Percentiles rank a stretch among this genome's conserved stretches.
Evolutionary conservation across 2,329 filamentous ascomycete species (phyloP).

Genomic region (Chaetomium olivaceum): DNA sequence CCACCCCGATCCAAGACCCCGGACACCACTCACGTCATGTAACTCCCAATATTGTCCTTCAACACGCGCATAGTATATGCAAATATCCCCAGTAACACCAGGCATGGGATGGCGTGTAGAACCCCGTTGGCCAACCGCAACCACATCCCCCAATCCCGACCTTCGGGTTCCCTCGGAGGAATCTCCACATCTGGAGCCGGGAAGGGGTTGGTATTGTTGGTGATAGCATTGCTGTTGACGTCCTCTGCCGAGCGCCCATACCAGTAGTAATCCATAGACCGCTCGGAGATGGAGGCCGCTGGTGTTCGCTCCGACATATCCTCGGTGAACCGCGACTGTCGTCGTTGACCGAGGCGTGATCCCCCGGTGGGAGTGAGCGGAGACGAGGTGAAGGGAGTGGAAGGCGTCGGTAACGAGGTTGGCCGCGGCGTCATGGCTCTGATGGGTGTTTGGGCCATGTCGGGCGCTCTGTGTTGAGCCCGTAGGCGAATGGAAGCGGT

Average conservation of each 20-base stretch:
- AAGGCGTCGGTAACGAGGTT: background rate
- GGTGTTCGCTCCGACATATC: conserved; percentile 37
- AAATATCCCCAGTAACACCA: conserved; percentile 29
- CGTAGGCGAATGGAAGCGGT: background rate
- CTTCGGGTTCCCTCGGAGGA: background rate
- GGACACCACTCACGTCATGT: conserved; percentile 19
- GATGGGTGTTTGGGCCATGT: conserved; percentile 11
- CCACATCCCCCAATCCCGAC: background rate
- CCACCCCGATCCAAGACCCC: too few species aligned
- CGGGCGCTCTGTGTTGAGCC: background rate
- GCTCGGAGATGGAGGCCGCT: conserved; percentile 33
- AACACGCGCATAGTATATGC: conserved; percentile 20
- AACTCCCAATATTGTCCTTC: conserved; percentile 6
- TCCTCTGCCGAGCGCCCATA: conserved; percentile 16
- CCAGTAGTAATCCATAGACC: conserved; percentile 21
- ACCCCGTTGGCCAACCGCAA: conserved; percentile 25
- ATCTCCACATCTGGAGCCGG: background rate
- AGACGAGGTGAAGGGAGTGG: conserved; percentile 10
- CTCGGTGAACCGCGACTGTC: conserved; percentile 35
- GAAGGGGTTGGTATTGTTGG: conserved; percentile 2
- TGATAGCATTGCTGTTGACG: conserved; percentile 11
- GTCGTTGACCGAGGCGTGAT: conserved; percentile 21
- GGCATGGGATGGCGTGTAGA: conserved; percentile 26
- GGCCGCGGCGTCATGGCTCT: background rate
- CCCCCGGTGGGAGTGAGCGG: conserved; percentile 6